A percentile compares a stretch with the other conserved stretches of the same genome.
phyloP scores from a whole-genome alignment of 768 basidiomycete genomes.

The Leccinum obscurum region DNA sequence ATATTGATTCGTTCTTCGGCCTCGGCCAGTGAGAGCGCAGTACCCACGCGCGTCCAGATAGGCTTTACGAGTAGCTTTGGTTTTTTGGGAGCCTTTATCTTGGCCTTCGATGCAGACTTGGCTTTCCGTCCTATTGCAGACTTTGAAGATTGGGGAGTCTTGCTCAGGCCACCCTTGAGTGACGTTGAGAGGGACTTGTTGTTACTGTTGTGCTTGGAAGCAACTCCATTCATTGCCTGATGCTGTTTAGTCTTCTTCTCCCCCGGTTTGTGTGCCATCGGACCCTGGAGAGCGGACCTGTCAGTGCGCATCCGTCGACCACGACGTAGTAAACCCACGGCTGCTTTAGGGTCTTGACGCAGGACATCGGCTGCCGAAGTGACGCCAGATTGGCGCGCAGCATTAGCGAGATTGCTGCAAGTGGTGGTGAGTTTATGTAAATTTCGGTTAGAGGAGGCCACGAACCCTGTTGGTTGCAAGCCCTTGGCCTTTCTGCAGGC shows the following conservation, averaged over 20 bases:
- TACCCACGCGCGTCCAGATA: slow-evolving; percentile 53
- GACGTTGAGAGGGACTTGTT: slow-evolving; percentile 14
- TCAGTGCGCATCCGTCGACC: slow-evolving; percentile 3
- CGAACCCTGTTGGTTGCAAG: slow-evolving; percentile 59
- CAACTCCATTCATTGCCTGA: slow-evolving; percentile 1
- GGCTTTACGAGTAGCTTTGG: slow-evolving; percentile 44
- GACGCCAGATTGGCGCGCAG: slow-evolving; percentile 39
- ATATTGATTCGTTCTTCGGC: slow-evolving; percentile 66
- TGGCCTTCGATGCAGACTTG: slow-evolving; percentile 22
- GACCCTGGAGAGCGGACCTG: slow-evolving; percentile 25
- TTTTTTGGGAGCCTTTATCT: slow-evolving; percentile 29
- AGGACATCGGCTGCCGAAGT: slow-evolving; percentile 41
- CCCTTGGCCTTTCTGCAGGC: slow-evolving; percentile 65
- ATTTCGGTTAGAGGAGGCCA: slow-evolving; percentile 3
- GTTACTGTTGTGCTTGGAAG: slow-evolving; percentile 5
- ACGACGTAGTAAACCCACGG: slow-evolving; percentile 22
- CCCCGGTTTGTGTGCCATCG: slow-evolving; percentile 27
- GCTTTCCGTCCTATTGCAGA: slow-evolving; percentile 17
- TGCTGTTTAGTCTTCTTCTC: slow-evolving; percentile 21
- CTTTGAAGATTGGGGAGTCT: slow-evolving; percentile 10
- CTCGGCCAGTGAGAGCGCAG: slow-evolving; percentile 43
- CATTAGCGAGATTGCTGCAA: slow-evolving; percentile 39
- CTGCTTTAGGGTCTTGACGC: slow-evolving; percentile 32
- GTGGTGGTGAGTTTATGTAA: slow-evolving; percentile 8
- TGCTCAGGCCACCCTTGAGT: slow-evolving; percentile 10